Evolutionary conservation across 371 early-diverging fungal genomes (phyloP).

Genomic region (Mycotypha africana): DNA sequence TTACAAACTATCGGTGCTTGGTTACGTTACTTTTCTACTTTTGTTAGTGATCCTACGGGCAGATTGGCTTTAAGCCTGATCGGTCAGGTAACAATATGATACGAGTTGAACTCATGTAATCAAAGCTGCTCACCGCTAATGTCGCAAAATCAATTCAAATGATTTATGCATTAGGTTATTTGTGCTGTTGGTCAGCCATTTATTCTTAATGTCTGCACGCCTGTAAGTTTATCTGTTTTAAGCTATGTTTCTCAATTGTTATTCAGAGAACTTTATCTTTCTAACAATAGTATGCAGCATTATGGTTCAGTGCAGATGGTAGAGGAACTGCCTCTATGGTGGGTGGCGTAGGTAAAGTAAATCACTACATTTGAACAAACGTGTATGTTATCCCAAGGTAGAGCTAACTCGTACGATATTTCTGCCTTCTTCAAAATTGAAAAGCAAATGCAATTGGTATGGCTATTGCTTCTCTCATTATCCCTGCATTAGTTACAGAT

Average conservation of each 20-base stretch:
- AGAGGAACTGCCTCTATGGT: slow-evolving; percentile 35
- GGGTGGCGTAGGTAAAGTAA: slow-evolving; percentile 38
- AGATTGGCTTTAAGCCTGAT: slow-evolving; percentile 30
- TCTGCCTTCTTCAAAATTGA: too few species aligned
- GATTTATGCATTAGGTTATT: slow-evolving; percentile 16
- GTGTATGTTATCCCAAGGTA: too few species aligned
- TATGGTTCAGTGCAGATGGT: slow-evolving; percentile 38
- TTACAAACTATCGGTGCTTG: slow-evolving; percentile 39
- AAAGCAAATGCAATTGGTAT: slow-evolving; percentile 43
- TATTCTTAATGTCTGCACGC: slow-evolving; percentile 37
- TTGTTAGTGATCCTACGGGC: slow-evolving; percentile 19
- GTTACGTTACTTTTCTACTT: slow-evolving; percentile 35
- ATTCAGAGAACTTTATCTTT: neutral
- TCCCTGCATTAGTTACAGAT: slow-evolving; percentile 31
- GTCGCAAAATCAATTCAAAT: too few species aligned
- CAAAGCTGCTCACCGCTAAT: too few species aligned
- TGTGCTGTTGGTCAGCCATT: slow-evolving; percentile 45
- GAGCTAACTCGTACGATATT: neutral
- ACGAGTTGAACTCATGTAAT: too few species aligned
- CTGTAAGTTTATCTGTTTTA: slow-evolving; percentile 19
- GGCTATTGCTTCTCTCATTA: slow-evolving; percentile 36
- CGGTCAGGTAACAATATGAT: slow-evolving; percentile 46
- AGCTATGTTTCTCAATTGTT: too few species aligned
- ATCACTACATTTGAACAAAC: too few species aligned
- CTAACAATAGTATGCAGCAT: slow-evolving; percentile 29